Evolutionary conservation across 2,329 filamentous ascomycete genomes (phyloP).

Genomic region (Pseudogymnoascus sp.): DNA sequence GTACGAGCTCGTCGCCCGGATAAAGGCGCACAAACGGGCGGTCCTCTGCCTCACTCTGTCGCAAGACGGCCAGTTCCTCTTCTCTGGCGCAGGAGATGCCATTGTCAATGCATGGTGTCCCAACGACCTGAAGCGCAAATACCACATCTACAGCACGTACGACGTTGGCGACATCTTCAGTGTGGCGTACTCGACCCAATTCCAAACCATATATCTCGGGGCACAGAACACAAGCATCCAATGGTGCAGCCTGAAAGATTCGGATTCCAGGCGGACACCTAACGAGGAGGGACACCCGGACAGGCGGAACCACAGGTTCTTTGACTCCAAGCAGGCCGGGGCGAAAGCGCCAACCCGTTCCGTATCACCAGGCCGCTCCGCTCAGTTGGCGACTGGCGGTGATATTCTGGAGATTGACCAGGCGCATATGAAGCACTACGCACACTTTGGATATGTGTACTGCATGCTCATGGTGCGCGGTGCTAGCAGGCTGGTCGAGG

Average conservation of each 20-base stretch:
- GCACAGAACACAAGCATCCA: slow-evolving; percentile 93
- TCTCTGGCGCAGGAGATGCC: slow-evolving; percentile 89
- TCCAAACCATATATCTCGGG: slow-evolving; percentile 81
- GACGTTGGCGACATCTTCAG: slow-evolving; percentile 96
- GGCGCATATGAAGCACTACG: slow-evolving; percentile 75
- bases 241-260: slow-evolving; percentile 73
- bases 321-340: slow-evolving; percentile 86
- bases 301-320: slow-evolving; percentile 76
- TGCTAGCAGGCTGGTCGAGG: slow-evolving; percentile 55
- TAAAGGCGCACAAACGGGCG: slow-evolving; percentile 86
- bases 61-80: slow-evolving; percentile 62
- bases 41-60: slow-evolving; percentile 80
- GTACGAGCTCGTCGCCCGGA: slow-evolving; percentile 68
- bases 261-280: slow-evolving; percentile 48
- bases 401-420: slow-evolving; percentile 72
- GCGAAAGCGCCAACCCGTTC: slow-evolving; percentile 18
- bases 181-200: slow-evolving; percentile 72
- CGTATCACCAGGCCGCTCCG: slow-evolving; percentile 36
- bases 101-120: slow-evolving; percentile 93
- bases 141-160: slow-evolving; percentile 87
- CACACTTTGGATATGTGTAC: slow-evolving; percentile 92
- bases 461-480: slow-evolving; percentile 84
- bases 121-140: slow-evolving; percentile 63
- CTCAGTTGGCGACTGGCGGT: slow-evolving; percentile 45
- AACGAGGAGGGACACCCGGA: slow-evolving; percentile 64